Base-by-base conservation (phyloP, 2,329 filamentous ascomycete species). In the Phaeophleospora eucalypticola region DNA sequence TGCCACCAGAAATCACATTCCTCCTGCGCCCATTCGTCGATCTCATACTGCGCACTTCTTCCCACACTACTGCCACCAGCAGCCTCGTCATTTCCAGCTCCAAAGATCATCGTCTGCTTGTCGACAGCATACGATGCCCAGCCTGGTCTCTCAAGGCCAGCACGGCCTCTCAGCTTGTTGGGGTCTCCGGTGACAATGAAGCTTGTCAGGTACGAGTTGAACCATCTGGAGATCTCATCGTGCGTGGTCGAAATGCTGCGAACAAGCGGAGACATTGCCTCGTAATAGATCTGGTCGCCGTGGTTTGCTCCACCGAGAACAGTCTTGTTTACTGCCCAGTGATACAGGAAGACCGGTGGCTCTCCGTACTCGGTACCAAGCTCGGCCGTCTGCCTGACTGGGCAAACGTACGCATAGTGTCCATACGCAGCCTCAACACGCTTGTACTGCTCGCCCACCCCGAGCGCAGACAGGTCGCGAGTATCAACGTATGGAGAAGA, bases 381-480 rank as follows among this genome's bases (percentile, higher is more conserved):
- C 45, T 77, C 68, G 0, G 77, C 80, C 0, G 78, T 80, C 60
- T 84, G 79, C 2, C 82, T 68, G 0, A 84, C 79, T 0, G 82
- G 82, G 17, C 78, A 79, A 39, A 83, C 77, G 58, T 84, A 84
- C 0, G 80, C 81, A 58, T 81, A 84, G 58, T 84, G 77, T 0
- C 73, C 77, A 61, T 85, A 85, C 0, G 79, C 79, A 8, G 78
- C 76, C 55, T 81, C 77, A 2, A 82, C 66, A 2, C 81, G 72
- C 41, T 72, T 71, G 67, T 77, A 84, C 60, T 83, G 78, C 4
- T 68, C 52, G 1, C 79, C 79, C n/a, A 74, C 65, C 21, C 67
- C 65, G 8, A 60, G 67, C 57, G 34, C 49, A 14, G 49, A 33
- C 3, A 51, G 36, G 21, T 57, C 49, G 14, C 51, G 68, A 48